Evolutionary conservation across 805 yeast genomes (phyloP).

Genomic region (Candida suzukii): DNA sequence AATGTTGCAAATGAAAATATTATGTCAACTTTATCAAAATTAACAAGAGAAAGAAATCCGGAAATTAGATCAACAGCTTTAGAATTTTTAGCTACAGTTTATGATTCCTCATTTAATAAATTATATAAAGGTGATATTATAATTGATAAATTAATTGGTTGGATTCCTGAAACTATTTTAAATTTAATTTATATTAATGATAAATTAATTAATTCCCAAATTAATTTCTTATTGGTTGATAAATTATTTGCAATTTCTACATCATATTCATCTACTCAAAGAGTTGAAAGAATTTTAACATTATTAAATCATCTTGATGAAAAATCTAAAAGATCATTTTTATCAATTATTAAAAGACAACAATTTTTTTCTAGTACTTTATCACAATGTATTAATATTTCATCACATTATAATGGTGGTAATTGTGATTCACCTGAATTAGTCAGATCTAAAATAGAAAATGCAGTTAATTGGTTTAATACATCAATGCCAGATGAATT

Average conservation of each 20-base stretch:
- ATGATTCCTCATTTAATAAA: constrained; percentile 36
- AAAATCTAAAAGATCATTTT: constrained; percentile 56
- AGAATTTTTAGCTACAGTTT: constrained; percentile 45
- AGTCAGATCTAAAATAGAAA: constrained; percentile 34
- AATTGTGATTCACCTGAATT: constrained; percentile 8
- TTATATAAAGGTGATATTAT: constrained; percentile 18
- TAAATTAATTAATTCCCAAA: constrained; percentile 51
- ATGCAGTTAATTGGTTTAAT: constrained; percentile 56
- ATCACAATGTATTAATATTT: constrained; percentile 37
- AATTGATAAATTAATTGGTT: constrained; percentile 27
- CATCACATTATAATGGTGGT: constrained; percentile 36
- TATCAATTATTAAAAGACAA: constrained; percentile 67
- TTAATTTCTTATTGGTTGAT: constrained; percentile 57
- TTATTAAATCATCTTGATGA: constrained; percentile 44
- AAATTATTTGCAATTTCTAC: constrained; percentile 50
- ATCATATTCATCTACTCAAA: constrained; percentile 26
- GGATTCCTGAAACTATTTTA: constrained; percentile 62
- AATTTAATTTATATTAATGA: constrained; percentile 71
- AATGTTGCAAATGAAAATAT: constrained; percentile 41
- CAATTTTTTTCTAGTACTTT: constrained; percentile 49
- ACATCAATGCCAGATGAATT: constrained; percentile 43
- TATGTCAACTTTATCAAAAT: constrained; percentile 47
- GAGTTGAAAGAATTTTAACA: constrained; percentile 48
- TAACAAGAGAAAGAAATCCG: constrained; percentile 64
- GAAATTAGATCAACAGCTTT: constrained; percentile 60